phyloP scores from a whole-genome alignment of 345 rosid species.

The Eucalyptus microcorys region DNA sequence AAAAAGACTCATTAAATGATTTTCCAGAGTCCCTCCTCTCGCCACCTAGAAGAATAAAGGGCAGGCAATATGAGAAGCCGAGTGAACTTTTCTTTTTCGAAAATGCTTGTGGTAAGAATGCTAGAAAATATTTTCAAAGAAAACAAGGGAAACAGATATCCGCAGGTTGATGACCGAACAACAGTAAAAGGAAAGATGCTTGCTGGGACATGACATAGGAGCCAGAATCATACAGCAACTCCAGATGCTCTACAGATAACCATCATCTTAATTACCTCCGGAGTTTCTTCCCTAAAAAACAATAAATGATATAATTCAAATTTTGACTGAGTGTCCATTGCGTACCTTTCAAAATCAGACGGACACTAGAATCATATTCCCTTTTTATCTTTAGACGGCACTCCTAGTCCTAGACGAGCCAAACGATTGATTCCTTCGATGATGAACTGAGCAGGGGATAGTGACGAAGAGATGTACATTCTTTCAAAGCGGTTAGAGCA shows the following conservation, averaged over 20 bases:
- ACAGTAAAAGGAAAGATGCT: neutral
- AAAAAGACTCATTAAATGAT: neutral
- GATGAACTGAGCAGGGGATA: neutral
- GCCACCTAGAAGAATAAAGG: neutral
- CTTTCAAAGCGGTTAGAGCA: neutral
- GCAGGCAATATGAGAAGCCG: neutral
- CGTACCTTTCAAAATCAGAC: neutral
- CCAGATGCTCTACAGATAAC: neutral
- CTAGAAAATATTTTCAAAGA: neutral
- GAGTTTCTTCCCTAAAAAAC: neutral
- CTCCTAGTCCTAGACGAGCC: neutral
- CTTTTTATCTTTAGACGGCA: neutral
- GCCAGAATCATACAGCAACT: neutral
- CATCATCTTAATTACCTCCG: neutral
- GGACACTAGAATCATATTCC: neutral
- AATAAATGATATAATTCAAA: neutral
- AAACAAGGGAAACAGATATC: neutral
- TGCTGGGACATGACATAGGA: neutral
- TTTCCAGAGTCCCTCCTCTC: neutral
- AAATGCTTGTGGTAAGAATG: neutral
- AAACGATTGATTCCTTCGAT: neutral
- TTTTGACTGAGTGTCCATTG: neutral
- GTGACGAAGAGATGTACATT: neutral
- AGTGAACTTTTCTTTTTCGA: neutral
- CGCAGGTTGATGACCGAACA: neutral